Percentiles rank a stretch among this genome's conserved stretches.
Evolutionary conservation across 1,284 basidiomycete species (phyloP).

Genomic region (Pseudozyma sp.): DNA sequence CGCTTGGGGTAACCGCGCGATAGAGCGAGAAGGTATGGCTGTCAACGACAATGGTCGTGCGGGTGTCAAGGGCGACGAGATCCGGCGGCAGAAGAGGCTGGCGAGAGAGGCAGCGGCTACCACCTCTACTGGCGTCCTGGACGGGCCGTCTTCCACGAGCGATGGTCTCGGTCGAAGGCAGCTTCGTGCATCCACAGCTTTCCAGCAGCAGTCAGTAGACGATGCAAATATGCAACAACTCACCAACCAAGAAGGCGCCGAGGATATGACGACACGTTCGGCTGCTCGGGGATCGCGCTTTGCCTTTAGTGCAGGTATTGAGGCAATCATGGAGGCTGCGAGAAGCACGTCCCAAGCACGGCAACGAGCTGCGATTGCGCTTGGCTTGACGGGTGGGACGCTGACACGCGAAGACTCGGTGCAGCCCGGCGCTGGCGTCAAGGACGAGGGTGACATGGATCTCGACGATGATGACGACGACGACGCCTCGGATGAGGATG

Average conservation of each 20-base stretch:
- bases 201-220: constrained; percentile 17
- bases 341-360: constrained; percentile 38
- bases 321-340: constrained; percentile 45
- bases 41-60: constrained; percentile 55
- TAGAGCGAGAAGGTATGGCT: constrained; percentile 57
- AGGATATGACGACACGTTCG: constrained; percentile 17
- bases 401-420: constrained; percentile 35
- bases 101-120: constrained; percentile 25
- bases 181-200: constrained; percentile 17
- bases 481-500: constrained; percentile 32
- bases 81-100: constrained; percentile 29
- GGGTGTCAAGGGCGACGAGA: constrained; percentile 39
- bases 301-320: constrained; percentile 38
- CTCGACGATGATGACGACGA: constrained; percentile 43
- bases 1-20: constrained; percentile 59
- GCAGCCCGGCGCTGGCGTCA: constrained; percentile 11
- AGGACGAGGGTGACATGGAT: constrained; percentile 20
- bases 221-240: constrained; percentile 9
- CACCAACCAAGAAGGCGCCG: constrained; percentile 4
- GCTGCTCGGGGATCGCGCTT: constrained; percentile 22
- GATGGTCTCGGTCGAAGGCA: constrained; percentile 22
- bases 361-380: constrained; percentile 36
- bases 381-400: constrained; percentile 32
- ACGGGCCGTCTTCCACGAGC: neutral
- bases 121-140: neutral